Evolutionary conservation across 768 basidiomycete species (phyloP), one percentile per base, ranked within the genome.

Genomic region (Lentinula lateritia): DNA sequence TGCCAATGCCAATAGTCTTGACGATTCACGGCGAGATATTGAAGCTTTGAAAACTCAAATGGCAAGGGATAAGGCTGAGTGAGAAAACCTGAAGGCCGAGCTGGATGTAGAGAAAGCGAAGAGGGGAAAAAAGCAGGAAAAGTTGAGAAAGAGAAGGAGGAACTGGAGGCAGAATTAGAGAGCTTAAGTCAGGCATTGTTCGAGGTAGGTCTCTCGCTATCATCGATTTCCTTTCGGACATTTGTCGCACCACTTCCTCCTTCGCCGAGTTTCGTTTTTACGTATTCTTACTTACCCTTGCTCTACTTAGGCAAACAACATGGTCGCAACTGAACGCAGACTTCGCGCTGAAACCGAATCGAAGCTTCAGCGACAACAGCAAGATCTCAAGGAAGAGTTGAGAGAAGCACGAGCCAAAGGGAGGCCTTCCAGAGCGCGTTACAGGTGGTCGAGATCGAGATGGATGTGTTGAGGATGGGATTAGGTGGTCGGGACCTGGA

Each of bases 281-380:
- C 28, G 3, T 13, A 8, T 9, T 39, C 13, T 39, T 39, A 39
- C 38, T 39, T 39, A 39, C 7, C 38, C 38, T 39, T 5, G 6
- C 75, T 62, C 50, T 41, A 56, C 13, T 38, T 61, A 92, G 90
- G 92, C 93, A 6, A 94, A 94, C 71, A 91, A 89, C 64, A 94
- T 95, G 92, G 92, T 94, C 2, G 83, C 88, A 8, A 79, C 79
- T 0, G 93, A 94, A 66, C 84, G 92, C 13, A 85, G 83, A 65
- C 83, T 80, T 66, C 81, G 84, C 32, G 87, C 88, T 1, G 90
- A 91, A 66, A 81, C 84, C 1, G 88, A 91, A 69, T 89, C 52
- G 13, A 83, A 84, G 61, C 72, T 85, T 36, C 69, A 71, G 23
- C 84, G 87, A 64, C 73, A 83, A 0, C 76, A 73, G 34, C 69